Evolutionary conservation across 116 monocot species (phyloP).

Genomic region (Dioscorea cayenensis): DNA sequence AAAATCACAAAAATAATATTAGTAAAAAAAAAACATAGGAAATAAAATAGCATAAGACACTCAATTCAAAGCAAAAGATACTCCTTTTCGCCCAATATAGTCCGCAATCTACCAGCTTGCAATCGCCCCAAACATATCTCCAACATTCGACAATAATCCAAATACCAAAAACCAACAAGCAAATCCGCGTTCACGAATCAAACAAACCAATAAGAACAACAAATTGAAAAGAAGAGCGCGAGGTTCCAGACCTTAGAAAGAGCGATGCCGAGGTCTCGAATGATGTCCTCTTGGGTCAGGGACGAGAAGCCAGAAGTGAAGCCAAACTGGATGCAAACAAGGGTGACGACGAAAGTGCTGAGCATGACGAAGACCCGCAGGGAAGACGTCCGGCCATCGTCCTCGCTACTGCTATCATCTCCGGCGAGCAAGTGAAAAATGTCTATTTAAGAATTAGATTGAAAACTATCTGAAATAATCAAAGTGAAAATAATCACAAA

Average conservation of each 20-base stretch:
- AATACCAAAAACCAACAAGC: constrained; percentile 52
- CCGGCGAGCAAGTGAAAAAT: not conserved
- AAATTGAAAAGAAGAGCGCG: not conserved
- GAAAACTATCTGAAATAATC: too few relatives aligned
- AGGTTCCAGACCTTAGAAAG: constrained; percentile 43
- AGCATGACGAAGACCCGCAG: constrained; percentile 63
- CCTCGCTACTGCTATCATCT: constrained; percentile 41
- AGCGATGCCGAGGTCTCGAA: too few relatives aligned
- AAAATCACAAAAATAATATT: not conserved
- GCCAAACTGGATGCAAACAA: constrained; percentile 74
- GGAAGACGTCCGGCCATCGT: constrained; percentile 13
- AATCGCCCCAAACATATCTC: constrained; percentile 82
- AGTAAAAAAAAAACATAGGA: constrained; percentile 4
- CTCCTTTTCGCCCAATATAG: constrained; percentile 83
- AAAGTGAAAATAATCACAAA: too few relatives aligned
- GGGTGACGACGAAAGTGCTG: constrained; percentile 75
- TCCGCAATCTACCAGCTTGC: constrained; percentile 81
- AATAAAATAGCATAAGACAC: not conserved
- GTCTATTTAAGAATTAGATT: too few relatives aligned
- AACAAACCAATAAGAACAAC: not conserved
- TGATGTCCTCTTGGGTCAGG: constrained; percentile 60
- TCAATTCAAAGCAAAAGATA: constrained; percentile 6
- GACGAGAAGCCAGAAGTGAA: constrained; percentile 70
- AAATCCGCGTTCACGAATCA: not conserved
- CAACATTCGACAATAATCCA: constrained; percentile 73